Conservation (phyloP, 2,329 filamentous ascomycete genomes). For the Zasmidium cellare region DNA sequence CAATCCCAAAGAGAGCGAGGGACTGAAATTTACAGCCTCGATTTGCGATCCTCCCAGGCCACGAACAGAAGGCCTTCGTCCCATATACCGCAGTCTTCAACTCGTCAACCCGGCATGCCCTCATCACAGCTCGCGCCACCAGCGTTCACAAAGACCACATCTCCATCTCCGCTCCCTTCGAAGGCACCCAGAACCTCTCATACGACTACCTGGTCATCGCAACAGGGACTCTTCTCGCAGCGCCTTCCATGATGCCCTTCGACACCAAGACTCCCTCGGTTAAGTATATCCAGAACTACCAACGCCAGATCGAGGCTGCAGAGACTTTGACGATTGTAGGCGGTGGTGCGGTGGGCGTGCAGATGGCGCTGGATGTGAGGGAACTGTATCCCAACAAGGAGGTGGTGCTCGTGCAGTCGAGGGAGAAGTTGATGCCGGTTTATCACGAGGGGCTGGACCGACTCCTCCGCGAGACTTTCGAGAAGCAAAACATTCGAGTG, state of each 20-base stretch:
- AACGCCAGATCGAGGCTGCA: slow-evolving; percentile 25
- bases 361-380: slow-evolving; percentile 62
- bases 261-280: slow-evolving; percentile 14
- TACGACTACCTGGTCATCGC: slow-evolving; percentile 26
- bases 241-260: slow-evolving; percentile 22
- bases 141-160: slow-evolving; percentile 17
- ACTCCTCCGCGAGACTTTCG: slow-evolving; percentile 43
- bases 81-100: slow-evolving; percentile 20
- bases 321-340: slow-evolving; percentile 39
- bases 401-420: slow-evolving; percentile 60
- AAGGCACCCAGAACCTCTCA: slow-evolving; percentile 17
- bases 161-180: slow-evolving; percentile 14
- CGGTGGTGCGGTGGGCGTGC: slow-evolving; percentile 63
- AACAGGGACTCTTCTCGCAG: slow-evolving; percentile 18
- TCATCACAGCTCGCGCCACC: slow-evolving; percentile 17
- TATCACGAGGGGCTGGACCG: slow-evolving; percentile 48
- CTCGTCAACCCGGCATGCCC: slow-evolving; percentile 12
- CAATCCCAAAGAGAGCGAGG: background rate
- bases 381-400: slow-evolving; percentile 56
- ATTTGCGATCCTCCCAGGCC: slow-evolving; percentile 21
- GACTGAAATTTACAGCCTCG: slow-evolving; percentile 15
- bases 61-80: slow-evolving; percentile 25
- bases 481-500: slow-evolving; percentile 50
- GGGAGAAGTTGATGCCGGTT: slow-evolving; percentile 53
- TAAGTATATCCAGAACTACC: slow-evolving; percentile 14